Conservation (phyloP, 495 filamentous ascomycete species). For the Talaromyces borbonicus region DNA sequence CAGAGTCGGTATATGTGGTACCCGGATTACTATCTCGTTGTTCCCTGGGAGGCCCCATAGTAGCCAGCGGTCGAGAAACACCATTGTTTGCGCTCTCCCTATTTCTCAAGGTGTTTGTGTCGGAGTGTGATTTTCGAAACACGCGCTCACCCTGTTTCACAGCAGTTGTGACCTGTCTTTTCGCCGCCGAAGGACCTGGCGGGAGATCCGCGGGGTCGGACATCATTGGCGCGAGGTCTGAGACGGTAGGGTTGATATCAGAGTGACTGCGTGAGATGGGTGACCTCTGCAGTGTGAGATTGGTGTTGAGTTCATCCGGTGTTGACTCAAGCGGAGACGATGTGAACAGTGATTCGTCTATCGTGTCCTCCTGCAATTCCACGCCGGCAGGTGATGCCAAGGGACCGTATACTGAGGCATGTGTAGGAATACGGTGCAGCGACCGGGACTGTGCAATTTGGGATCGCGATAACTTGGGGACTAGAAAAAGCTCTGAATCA, state of each 20-base stretch:
- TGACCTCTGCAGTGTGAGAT: background rate
- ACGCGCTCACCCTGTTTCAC: background rate
- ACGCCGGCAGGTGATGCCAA: constrained; percentile 3
- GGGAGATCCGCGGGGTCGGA: background rate
- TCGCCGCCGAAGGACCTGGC: background rate
- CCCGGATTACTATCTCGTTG: background rate
- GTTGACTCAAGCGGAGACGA: background rate
- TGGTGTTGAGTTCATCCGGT: background rate
- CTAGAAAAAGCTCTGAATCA: background rate
- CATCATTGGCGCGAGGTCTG: background rate
- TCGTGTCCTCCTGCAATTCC: background rate
- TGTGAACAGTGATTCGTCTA: background rate
- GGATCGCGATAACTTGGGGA: background rate
- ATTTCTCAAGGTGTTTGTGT: constrained; percentile 3
- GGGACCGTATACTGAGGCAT: constrained; percentile 5
- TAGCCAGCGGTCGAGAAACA: constrained; percentile 1
- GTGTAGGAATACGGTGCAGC: constrained; percentile 2
- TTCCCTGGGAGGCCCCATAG: background rate
- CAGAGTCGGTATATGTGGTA: constrained; percentile 6
- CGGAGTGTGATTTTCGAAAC: constrained; percentile 3
- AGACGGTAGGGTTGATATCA: constrained; percentile 2
- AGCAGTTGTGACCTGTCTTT: background rate
- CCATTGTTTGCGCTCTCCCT: background rate
- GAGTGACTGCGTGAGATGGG: constrained; percentile 2
- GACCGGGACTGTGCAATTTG: constrained; percentile 14